Evolutionary conservation across 2,329 filamentous ascomycete species (phyloP).

Genomic region (Ceratocystis albifundus): DNA sequence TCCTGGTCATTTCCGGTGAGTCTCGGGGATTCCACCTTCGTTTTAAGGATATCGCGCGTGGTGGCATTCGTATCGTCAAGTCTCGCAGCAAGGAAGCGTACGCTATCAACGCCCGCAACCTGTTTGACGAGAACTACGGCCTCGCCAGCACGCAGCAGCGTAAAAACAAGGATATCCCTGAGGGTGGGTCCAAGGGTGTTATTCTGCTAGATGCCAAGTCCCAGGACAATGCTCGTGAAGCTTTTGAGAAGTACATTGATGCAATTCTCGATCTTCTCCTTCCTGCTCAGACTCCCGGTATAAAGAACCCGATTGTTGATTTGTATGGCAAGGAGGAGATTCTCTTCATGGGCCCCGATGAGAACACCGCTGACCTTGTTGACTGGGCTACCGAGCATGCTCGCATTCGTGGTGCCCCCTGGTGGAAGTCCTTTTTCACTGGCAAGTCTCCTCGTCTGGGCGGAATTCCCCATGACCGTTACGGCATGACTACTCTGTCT

Average conservation of each 20-base stretch:
- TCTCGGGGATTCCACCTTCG: constrained; percentile 94
- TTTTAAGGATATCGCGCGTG: constrained; percentile 92
- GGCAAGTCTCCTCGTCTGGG: constrained; percentile 94
- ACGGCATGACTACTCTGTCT: constrained; percentile 96
- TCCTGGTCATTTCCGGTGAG: constrained; percentile 92
- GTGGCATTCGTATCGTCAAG: constrained; percentile 97
- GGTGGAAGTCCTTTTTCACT: constrained; percentile 99
- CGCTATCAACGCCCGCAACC: constrained; percentile 84
- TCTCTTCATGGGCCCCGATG: constrained; percentile 94
- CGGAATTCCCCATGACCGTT: constrained; percentile 89
- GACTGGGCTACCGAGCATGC: constrained; percentile 99
- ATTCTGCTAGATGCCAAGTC: constrained; percentile 87
- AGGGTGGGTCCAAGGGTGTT: constrained; percentile 95
- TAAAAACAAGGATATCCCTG: constrained; percentile 99
- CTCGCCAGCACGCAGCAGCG: constrained; percentile 96
- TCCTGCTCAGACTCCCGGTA: constrained; percentile 79
- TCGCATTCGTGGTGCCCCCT: constrained; percentile 71
- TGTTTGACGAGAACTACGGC: constrained; percentile 98
- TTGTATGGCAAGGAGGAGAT: constrained; percentile 92
- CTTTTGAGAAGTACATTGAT: constrained; percentile 99
- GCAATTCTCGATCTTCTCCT: constrained; percentile 92
- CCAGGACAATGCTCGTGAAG: constrained; percentile 82
- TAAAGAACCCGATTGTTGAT: constrained; percentile 98
- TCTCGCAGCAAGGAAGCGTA: constrained; percentile 94
- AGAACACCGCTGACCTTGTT: constrained; percentile 95